Conservation (phyloP, 306 rosid species). For the Canavalia gladiata region DNA sequence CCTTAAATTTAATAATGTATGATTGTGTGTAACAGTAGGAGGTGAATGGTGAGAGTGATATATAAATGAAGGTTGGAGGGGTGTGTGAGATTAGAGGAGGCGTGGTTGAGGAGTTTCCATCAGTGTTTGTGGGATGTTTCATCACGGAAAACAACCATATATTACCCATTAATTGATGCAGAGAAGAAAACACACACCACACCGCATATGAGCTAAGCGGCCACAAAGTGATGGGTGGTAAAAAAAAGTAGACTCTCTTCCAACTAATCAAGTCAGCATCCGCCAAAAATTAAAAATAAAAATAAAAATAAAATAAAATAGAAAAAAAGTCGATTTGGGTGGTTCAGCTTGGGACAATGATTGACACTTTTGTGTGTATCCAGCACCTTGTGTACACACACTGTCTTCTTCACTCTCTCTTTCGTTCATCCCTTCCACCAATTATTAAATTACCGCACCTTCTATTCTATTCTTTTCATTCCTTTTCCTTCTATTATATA, state of each 20-base stretch:
- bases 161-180: too few species aligned
- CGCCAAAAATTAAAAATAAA: neutral
- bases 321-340: slow-evolving; percentile 41
- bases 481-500: too few species aligned
- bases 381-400: too few species aligned
- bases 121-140: too few species aligned
- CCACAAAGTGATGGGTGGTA: neutral
- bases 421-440: neutral
- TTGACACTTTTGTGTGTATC: slow-evolving; percentile 42
- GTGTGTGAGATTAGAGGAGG: too few species aligned
- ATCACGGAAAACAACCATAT: too few species aligned
- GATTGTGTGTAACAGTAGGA: too few species aligned
- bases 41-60: too few species aligned
- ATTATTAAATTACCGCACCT: neutral
- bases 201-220: neutral
- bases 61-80: too few species aligned
- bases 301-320: neutral
- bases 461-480: neutral
- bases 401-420: neutral
- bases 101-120: too few species aligned
- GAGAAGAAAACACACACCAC: neutral
- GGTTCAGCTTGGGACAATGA: slow-evolving; percentile 42
- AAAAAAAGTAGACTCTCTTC: slow-evolving; percentile 23
- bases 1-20: too few species aligned
- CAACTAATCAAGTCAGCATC: neutral